Base-by-base conservation (phyloP, 768 basidiomycete species). In the Termitomyces sp. region DNA sequence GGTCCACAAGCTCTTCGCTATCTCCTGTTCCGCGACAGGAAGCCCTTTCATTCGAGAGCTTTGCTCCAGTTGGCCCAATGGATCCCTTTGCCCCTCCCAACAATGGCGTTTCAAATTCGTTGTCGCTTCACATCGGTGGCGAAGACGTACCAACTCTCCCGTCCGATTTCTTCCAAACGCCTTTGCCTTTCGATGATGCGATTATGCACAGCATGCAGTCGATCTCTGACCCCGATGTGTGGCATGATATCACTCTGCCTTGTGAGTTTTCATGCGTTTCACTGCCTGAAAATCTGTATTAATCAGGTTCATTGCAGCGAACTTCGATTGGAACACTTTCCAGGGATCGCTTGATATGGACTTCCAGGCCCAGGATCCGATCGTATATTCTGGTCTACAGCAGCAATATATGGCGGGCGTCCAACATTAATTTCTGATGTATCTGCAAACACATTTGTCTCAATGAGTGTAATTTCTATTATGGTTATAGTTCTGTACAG, bases 201-300 rank as follows among this genome's bases (percentile, higher is more conserved):
- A 78, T 87, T 27, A 63, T 87, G 67, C 80, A 85, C 53, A 82
- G 83, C 26, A 79, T 86, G 65, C 83, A 85, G 62, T 77, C 81
- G 31, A 66, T 87, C 64, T 72, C 77, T 16, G 79, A 85, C 65
- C 78, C 81, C 14, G 67, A 71, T 44, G 69, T 72, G 3, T 86
- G 83, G 84, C 79, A 77, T 37, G 82, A 83, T 65, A 76, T 80
- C 29, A 70, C 77, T 1, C 61, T 84, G 39, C 79, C 84, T 64
- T 79, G 85, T 86, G 60, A 62, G 80, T 67, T 47, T 32, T 51
- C 34, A 51, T 44, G 36, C 24, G 5, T 18, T 26, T 32, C 43
- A 12, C 36, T 55, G 3, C 27, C n/a, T 5, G 36, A 59, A 34
- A 46, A 9, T 36, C 14, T 14, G 8, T 55, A 57, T 22, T 44